Percentiles rank a stretch among this genome's conserved stretches.
Evolutionary conservation across 352 stramenopile genomes (phyloP).

Genomic region (Phytophthora pluvialis): DNA sequence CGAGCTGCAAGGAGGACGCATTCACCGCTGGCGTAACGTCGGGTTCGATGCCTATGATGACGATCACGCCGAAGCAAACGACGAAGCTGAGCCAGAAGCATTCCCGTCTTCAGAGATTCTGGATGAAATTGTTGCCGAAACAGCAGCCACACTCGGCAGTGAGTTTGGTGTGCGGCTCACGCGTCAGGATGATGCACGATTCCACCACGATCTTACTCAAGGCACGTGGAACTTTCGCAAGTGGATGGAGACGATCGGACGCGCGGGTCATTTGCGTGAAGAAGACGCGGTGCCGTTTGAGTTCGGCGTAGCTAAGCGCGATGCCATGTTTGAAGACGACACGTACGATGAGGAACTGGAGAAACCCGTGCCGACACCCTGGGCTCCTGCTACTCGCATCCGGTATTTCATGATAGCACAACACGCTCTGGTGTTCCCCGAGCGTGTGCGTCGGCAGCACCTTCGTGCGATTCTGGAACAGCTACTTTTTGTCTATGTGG

Average conservation of each 20-base stretch:
- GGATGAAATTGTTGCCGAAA: slow-evolving; percentile 56
- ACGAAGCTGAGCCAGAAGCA: not conserved
- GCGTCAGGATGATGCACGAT: slow-evolving; percentile 44
- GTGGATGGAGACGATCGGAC: slow-evolving; percentile 59
- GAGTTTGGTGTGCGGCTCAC: slow-evolving; percentile 55
- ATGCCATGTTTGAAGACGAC: slow-evolving; percentile 6
- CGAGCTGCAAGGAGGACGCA: slow-evolving; percentile 44
- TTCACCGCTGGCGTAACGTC: slow-evolving; percentile 20
- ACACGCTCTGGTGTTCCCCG: slow-evolving; percentile 48
- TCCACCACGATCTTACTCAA: slow-evolving; percentile 40
- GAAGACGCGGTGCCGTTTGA: slow-evolving; percentile 47
- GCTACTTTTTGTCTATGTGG: slow-evolving; percentile 66
- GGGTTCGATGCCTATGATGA: not conserved
- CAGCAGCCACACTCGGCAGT: slow-evolving; percentile 40
- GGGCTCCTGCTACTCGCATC: slow-evolving; percentile 51
- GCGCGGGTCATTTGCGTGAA: slow-evolving; percentile 48
- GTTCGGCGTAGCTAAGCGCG: slow-evolving; percentile 1
- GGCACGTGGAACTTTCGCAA: slow-evolving; percentile 49
- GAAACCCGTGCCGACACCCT: slow-evolving; percentile 24
- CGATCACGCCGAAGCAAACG: not conserved
- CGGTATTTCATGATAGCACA: slow-evolving; percentile 64
- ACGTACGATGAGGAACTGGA: slow-evolving; percentile 8
- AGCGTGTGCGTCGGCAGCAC: slow-evolving; percentile 43
- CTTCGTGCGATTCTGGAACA: slow-evolving; percentile 59
- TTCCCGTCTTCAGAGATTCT: slow-evolving; percentile 56